Evolutionary conservation across 139 green algal genomes (phyloP).

Genomic region (Chlamydomonas urium): DNA sequence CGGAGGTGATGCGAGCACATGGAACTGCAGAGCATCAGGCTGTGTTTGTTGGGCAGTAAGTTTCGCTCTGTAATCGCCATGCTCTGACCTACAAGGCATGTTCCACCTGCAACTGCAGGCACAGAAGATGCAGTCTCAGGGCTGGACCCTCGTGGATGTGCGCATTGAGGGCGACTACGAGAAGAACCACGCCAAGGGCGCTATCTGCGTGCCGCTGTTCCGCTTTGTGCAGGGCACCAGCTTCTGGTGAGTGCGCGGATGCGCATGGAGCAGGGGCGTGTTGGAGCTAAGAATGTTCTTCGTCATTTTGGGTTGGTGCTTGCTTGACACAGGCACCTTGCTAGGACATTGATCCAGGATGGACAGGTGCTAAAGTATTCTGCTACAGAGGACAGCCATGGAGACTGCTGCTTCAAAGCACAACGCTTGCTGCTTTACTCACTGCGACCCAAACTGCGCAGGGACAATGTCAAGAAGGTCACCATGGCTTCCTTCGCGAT

Average conservation of each 20-base stretch:
- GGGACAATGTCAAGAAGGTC: slow-evolving; percentile 64
- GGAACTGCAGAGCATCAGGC: neutral
- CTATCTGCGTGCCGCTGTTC: slow-evolving; percentile 63
- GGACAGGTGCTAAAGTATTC: too few species aligned
- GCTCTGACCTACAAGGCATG: neutral
- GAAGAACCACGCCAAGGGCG: slow-evolving; percentile 19
- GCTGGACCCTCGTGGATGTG: slow-evolving; percentile 60
- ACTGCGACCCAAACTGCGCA: too few species aligned
- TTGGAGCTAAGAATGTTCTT: too few species aligned
- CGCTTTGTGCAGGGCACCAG: slow-evolving; percentile 41
- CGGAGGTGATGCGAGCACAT: neutral
- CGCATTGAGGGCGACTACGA: slow-evolving; percentile 30
- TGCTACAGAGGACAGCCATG: too few species aligned
- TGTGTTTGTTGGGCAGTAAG: neutral
- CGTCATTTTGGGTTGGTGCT: too few species aligned
- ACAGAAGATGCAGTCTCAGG: slow-evolving; percentile 37
- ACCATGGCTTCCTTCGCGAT: slow-evolving; percentile 64
- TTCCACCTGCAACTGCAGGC: slow-evolving; percentile 10
- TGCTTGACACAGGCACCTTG: too few species aligned
- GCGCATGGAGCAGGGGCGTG: too few species aligned
- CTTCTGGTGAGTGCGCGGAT: slow-evolving; percentile 16
- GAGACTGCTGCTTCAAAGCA: too few species aligned
- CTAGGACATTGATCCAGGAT: too few species aligned
- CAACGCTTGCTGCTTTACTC: too few species aligned
- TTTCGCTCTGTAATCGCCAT: neutral